phyloP scores from a whole-genome alignment of 495 filamentous ascomycete genomes.

The Hypoxylon trugodes region DNA sequence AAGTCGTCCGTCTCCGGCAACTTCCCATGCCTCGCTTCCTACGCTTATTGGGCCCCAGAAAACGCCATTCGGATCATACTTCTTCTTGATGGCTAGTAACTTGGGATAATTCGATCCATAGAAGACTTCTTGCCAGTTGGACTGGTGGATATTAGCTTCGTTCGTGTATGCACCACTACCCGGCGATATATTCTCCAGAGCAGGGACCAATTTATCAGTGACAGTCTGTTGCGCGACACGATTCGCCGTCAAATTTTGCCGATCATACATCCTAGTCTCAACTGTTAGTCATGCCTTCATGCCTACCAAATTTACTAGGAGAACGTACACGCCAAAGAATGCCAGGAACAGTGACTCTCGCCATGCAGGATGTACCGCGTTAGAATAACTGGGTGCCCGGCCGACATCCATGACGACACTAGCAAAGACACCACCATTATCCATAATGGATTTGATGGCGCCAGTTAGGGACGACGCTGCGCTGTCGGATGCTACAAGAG shows the following conservation, averaged over 20 bases:
- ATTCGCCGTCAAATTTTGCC: neutral
- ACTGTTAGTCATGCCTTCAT: neutral
- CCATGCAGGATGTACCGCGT: slow-evolving; percentile 38
- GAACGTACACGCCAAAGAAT: neutral
- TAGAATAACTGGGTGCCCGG: neutral
- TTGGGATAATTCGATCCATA: slow-evolving; percentile 56
- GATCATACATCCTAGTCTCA: neutral
- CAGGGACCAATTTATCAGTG: slow-evolving; percentile 18
- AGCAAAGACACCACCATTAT: neutral
- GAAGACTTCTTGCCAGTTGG: slow-evolving; percentile 40
- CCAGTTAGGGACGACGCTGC: neutral
- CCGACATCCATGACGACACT: neutral
- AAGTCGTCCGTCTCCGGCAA: neutral
- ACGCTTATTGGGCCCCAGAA: slow-evolving; percentile 45
- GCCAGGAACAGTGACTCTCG: slow-evolving; percentile 17
- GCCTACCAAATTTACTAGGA: neutral
- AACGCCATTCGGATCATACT: slow-evolving; percentile 55
- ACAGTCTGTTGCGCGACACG: neutral
- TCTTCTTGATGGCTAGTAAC: slow-evolving; percentile 57
- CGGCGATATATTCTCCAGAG: slow-evolving; percentile 46
- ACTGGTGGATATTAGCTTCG: slow-evolving; percentile 55
- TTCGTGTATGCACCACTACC: slow-evolving; percentile 42
- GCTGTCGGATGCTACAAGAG: neutral
- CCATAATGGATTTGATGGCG: neutral
- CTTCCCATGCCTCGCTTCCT: neutral